Conservation (phyloP, 257 asterid genomes). For the Anisodus acutangulus region DNA sequence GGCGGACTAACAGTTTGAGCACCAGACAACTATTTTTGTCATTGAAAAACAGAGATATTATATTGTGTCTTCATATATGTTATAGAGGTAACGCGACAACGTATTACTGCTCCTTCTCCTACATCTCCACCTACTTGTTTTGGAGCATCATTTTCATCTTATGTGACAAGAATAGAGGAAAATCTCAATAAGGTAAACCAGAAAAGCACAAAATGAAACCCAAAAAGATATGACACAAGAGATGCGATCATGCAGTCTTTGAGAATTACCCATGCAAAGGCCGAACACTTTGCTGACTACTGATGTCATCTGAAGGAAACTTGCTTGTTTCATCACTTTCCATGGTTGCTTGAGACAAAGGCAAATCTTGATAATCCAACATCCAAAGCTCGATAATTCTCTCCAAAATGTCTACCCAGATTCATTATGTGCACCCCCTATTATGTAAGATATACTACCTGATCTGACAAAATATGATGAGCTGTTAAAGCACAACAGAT, state of each 20-base stretch:
- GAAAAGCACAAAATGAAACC: not conserved
- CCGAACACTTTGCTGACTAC: constrained; percentile 55
- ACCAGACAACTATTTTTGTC: not conserved
- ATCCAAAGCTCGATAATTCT: constrained; percentile 47
- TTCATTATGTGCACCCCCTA: constrained; percentile 55
- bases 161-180: not conserved
- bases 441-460: constrained; percentile 18
- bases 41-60: not conserved
- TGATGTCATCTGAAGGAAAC: constrained; percentile 53
- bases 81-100: not conserved
- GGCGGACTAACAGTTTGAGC: constrained; percentile 21
- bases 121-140: not conserved
- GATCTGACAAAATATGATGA: constrained; percentile 6
- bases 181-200: not conserved
- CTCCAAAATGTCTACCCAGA: constrained; percentile 60
- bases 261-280: constrained; percentile 70
- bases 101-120: not conserved
- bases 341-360: constrained; percentile 56
- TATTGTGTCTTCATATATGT: not conserved
- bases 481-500: constrained; percentile 14
- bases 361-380: constrained; percentile 53
- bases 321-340: constrained; percentile 66
- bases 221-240: constrained; percentile 3
- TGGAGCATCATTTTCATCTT: not conserved
- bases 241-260: constrained; percentile 23